A percentile compares a stretch with the other conserved stretches of the same genome.
Conservation (phyloP, 2,329 filamentous ascomycete genomes). For the Lanzia echinophila region DNA sequence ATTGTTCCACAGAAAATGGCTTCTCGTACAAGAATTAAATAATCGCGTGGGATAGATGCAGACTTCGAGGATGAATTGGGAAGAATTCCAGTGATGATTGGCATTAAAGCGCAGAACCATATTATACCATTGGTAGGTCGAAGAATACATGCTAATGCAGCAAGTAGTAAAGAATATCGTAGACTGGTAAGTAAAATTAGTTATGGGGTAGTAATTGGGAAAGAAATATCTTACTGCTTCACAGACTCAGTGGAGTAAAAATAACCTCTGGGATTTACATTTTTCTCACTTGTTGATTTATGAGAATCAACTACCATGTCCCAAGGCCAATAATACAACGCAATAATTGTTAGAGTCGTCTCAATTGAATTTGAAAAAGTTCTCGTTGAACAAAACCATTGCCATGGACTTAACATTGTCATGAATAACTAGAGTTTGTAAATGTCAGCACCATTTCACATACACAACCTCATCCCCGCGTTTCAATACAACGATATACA, state of each 20-base stretch:
- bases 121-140: conserved; percentile 85
- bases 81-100: conserved; percentile 37
- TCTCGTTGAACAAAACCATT: conserved; percentile 90
- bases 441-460: conserved; percentile 3
- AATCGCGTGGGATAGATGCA: conserved; percentile 20
- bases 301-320: conserved; percentile 44
- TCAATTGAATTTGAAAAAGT: conserved; percentile 94
- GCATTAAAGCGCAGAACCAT: conserved; percentile 62
- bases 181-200: conserved; percentile 35
- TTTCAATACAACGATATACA: conserved; percentile 7
- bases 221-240: conserved; percentile 25
- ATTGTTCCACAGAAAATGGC: conserved; percentile 55
- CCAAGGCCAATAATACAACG: conserved; percentile 86
- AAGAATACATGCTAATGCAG: conserved; percentile 75
- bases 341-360: conserved; percentile 75
- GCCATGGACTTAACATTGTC: conserved; percentile 76
- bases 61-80: neutral
- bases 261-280: neutral
- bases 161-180: conserved; percentile 62
- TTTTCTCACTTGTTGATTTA: neutral
- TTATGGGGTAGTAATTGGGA: neutral
- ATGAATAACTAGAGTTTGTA: conserved; percentile 52
- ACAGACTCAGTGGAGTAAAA: conserved; percentile 27
- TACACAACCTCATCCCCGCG: neutral
- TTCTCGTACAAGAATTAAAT: conserved; percentile 54